Evolutionary conservation across 2,329 filamentous ascomycete species (phyloP).

Genomic region (Apiospora aurea): DNA sequence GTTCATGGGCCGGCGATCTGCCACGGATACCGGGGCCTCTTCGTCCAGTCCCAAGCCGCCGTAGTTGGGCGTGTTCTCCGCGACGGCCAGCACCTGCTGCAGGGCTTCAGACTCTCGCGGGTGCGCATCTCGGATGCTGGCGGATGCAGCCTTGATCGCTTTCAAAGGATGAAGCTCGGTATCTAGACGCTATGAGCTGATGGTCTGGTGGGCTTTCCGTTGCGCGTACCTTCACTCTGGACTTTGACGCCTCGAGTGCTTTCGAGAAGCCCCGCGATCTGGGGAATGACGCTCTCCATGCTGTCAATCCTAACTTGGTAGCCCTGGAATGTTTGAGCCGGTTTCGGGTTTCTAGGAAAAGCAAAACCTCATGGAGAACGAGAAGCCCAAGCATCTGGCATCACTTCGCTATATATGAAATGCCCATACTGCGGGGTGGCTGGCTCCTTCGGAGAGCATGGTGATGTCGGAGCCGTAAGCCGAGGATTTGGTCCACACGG

Average conservation of each 20-base stretch:
- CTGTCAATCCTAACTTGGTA: neutral
- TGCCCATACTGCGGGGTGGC: neutral
- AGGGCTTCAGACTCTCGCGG: constrained; percentile 35
- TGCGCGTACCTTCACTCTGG: constrained; percentile 14
- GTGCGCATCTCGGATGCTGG: constrained; percentile 23
- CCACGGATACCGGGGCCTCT: constrained; percentile 27
- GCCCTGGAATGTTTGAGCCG: neutral
- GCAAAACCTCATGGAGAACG: neutral
- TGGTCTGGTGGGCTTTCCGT: neutral
- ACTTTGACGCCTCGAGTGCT: constrained; percentile 25
- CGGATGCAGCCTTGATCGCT: constrained; percentile 23
- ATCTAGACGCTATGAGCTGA: neutral
- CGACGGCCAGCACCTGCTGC: constrained; percentile 32
- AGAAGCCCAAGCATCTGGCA: neutral
- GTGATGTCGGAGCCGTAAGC: neutral
- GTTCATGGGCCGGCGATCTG: constrained; percentile 45
- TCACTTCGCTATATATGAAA: neutral
- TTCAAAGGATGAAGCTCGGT: constrained; percentile 22
- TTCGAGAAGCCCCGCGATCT: constrained; percentile 24
- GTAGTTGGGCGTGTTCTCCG: constrained; percentile 33
- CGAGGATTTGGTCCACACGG: neutral
- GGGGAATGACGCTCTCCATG: constrained; percentile 18
- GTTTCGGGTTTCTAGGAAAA: accelerated
- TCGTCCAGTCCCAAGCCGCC: constrained; percentile 37
- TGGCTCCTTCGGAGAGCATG: neutral